Evolutionary conservation across 106 monocot species (phyloP), one percentile per base, ranked within the genome.

Genomic region (Phalaenopsis equestris): DNA sequence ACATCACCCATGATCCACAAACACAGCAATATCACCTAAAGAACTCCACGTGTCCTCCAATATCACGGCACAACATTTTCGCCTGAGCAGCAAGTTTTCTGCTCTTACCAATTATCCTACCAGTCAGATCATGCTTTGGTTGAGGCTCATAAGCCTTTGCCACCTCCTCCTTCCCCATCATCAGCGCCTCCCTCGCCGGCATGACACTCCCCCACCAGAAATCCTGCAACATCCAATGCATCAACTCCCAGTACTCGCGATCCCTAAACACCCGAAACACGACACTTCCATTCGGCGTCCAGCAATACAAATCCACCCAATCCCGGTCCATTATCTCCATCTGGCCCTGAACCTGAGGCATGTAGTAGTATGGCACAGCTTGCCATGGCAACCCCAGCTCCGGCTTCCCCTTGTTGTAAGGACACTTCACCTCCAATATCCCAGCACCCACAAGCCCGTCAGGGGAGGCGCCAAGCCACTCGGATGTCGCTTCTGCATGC

Each of bases 271-370:
- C 88, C 42, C 95, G 82, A 79, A 99, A 95, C 3, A 93, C 72
- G 1, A 86, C 80, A 73, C 99, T 99, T 4, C 99, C 99, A 68
- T 93, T 99, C 5, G 86, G 89, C 15, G 93, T 99, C 99, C 99
- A 99, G 56, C 99, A 99, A 55, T 93, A 99, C 79, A 99, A 48
- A 81, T 99, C 99, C 10, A 91, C 95, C 99, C 99, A 99, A 36
- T 95, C 91, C 24, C 92, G 78, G 72, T 88, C 87, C 95, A 99
- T 93, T 72, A 99, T 90, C 88, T 99, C 99, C 99, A 99, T 99
- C 83, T 90, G 93, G 8, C 99, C 99, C 74, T 99, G 99, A 57
- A 99, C 85, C 83, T 99, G 99, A 2, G 99, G 99, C 91, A 99
- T 91, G 82, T 99, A 99, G 76, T 99, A 99, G 86, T 91, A 91